A percentile compares a stretch with the other conserved stretches of the same genome.
Conservation (phyloP, 176 grass and related monocot genomes). For the Cenchrus americanus region DNA sequence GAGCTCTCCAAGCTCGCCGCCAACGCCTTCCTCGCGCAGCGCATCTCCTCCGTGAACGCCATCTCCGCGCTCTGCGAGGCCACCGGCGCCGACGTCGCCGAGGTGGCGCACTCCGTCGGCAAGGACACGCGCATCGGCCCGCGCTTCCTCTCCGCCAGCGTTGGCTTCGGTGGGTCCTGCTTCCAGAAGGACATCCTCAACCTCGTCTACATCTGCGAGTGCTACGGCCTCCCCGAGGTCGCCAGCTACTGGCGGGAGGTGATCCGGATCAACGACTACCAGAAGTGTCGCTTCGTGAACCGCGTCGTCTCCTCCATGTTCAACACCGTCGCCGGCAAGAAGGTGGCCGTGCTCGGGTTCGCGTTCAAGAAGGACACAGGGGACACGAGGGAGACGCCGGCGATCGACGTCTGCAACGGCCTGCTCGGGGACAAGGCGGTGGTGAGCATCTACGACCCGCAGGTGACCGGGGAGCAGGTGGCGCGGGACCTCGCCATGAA, state of each 20-base stretch:
- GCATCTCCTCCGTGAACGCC: conserved; percentile 56
- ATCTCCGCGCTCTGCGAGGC: conserved; percentile 51
- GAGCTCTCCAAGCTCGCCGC: conserved; percentile 53
- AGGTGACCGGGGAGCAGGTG: conserved; percentile 77
- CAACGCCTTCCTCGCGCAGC: conserved; percentile 53
- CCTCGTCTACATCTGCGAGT: conserved; percentile 64
- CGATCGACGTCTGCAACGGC: conserved; percentile 52
- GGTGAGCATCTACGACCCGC: conserved; percentile 77
- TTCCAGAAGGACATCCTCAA: conserved; percentile 68
- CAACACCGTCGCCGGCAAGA: conserved; percentile 55
- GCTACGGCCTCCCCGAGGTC: conserved; percentile 51
- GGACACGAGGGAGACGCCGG: conserved; percentile 48
- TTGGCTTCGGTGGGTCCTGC: conserved; percentile 51
- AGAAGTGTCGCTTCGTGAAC: conserved; percentile 51
- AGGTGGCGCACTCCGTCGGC: conserved; percentile 44
- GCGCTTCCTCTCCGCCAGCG: conserved; percentile 41
- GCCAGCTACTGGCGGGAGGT: conserved; percentile 49
- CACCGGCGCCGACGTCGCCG: conserved; percentile 30
- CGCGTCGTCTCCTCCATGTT: conserved; percentile 57
- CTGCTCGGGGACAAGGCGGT: conserved; percentile 54
- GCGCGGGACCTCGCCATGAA: conserved; percentile 75
- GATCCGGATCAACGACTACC: conserved; percentile 51
- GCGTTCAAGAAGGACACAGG: conserved; percentile 59
- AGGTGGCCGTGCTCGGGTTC: conserved; percentile 50
- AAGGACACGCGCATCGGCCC: conserved; percentile 46